Base-by-base conservation (phyloP, 2,329 filamentous ascomycete species). In the Colletotrichum spinosum region DNA sequence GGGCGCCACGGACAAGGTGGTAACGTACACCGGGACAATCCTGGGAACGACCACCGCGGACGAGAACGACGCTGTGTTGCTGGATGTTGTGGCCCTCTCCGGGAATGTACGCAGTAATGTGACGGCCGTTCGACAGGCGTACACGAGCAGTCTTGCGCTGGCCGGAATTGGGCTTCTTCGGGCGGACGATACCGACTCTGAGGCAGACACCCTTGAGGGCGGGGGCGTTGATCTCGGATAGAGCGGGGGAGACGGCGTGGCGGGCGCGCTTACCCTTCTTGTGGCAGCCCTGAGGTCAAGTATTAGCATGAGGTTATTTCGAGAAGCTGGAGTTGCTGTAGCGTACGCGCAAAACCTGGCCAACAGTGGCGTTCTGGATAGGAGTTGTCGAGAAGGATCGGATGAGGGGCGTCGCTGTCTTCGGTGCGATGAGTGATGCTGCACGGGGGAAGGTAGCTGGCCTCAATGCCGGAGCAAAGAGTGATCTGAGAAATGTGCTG, bases 21-120 rank as follows among this genome's bases (percentile, higher is more conserved):
- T 99, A 99, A 76, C 94, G 90, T 80, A 99, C 96, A 90, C 96
- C 96, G 67, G 96, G 96, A 83, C 96, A 99, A 89, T 99, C 96
- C 86, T 98, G 96, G 69, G 89, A 90, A 76, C 96, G 86, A 2
- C 96, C 96, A 64, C 96, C 96, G 70, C 96, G 86, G n/a, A 99
- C 94, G 70, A 98, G 84, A 60, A 99, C 96, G 51, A 99, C 96
- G 73, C 92, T 97, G 84, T 99, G 97, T 86, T 98, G 96, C 85
- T 98, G 95, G 70, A 98, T 94, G 79, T 98, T 99, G 82, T 99
- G 96, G 53, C 96, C 95, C 87, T 98, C 95, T 56, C 96, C 96
- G 39, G 94, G 94, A 74, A 99, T 97, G 82, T 97, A 98, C 34
- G 92, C 93, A 65, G 93, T 97, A 68, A 99, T 85, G 65, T 97